These are phyloP conservation scores for Papiliotrema flavescens DNA, from an alignment of 1,284 basidiomycete species.

Conservation along the genomic window DNA sequence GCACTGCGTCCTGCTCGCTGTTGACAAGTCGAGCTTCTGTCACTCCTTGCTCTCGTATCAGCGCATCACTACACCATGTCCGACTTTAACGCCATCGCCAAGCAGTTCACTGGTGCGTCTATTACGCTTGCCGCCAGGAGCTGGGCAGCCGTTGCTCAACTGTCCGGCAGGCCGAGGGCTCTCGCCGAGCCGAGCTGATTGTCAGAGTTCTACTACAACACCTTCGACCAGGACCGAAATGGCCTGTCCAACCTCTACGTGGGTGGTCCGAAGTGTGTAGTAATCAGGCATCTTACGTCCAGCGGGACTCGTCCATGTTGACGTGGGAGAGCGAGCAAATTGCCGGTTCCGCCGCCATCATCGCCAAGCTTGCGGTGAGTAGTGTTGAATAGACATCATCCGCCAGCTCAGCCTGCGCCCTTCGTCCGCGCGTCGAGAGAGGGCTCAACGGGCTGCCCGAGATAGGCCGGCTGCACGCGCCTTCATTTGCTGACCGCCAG, in stretches of 20 bases:
- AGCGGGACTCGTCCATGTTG: slow-evolving; percentile 85
- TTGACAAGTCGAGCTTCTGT: neutral
- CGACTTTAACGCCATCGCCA: slow-evolving; percentile 60
- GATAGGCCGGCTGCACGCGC: no score
- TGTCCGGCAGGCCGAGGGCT: neutral
- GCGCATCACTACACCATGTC: slow-evolving; percentile 55
- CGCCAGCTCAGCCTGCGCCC: no score
- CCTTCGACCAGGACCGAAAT: slow-evolving; percentile 44
- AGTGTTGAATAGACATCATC: no score
- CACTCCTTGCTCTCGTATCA: neutral
- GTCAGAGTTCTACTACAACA: slow-evolving; percentile 50
- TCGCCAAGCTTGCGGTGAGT: slow-evolving; percentile 75
- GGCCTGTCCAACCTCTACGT: slow-evolving; percentile 47
- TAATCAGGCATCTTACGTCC: neutral
- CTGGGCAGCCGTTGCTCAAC: slow-evolving; percentile 57
- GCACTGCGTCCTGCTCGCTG: neutral
- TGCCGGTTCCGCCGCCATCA: slow-evolving; percentile 61
- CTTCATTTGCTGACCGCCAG: slow-evolving; percentile 50
- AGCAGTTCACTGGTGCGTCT: slow-evolving; percentile 54
- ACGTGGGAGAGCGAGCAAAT: slow-evolving; percentile 73
- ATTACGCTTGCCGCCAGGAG: neutral
- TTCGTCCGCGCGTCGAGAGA: no score
- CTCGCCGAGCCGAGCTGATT: neutral
- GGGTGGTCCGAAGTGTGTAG: slow-evolving; percentile 8
- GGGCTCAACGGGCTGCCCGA: no score